Base-by-base conservation (phyloP, 2,329 filamentous ascomycete species). In the Dactylella cylindrospora region DNA sequence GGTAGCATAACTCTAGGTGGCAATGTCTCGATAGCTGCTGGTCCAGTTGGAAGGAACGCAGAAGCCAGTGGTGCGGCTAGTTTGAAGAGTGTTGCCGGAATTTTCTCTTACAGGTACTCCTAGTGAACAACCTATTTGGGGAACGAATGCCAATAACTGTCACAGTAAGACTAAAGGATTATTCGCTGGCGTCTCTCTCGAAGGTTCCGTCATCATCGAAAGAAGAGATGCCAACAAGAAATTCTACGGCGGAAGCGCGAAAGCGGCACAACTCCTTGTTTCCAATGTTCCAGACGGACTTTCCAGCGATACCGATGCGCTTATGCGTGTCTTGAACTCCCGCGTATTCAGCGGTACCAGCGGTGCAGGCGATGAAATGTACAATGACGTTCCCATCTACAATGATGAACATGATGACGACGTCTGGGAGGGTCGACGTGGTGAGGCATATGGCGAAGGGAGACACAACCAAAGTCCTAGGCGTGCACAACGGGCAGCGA, bases 201-300 rank as follows among this genome's bases (percentile, higher is more conserved):
- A 98, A 73, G 93, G 93, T 17, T 91, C 86, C 64, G 90, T 88
- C 47, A 85, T 98, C 66, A 88, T 97, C 66, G 93, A 98, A 76
- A 83, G 93, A 66, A 86, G 90, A 75, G 93, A 98, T 74, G 93
- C 93, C 68, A 98, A 98, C 72, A 87, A 95, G 75, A 95, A 95
- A 76, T 80, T 98, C 64, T 98, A 98, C 73, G 88, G 88, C 65
- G 88, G 73, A 90, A 52, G 51, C 22, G 66, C 67, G 32, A 65
- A 88, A 6, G 93, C 93, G 10, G 77, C 79, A 65, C 86, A 95
- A 72, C 81, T 98, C 36, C 81, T 98, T 29, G 82, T 81, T 53
- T 93, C 93, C 26, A 79, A 80, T 26, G 81, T 97, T 31, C 80
- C 83, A 33, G 82, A 90, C 0, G 91, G 93, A 1, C 33, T 19